Evolutionary conservation across 495 filamentous ascomycete genomes (phyloP).

Genomic region (Aspergillus cavernicola): DNA sequence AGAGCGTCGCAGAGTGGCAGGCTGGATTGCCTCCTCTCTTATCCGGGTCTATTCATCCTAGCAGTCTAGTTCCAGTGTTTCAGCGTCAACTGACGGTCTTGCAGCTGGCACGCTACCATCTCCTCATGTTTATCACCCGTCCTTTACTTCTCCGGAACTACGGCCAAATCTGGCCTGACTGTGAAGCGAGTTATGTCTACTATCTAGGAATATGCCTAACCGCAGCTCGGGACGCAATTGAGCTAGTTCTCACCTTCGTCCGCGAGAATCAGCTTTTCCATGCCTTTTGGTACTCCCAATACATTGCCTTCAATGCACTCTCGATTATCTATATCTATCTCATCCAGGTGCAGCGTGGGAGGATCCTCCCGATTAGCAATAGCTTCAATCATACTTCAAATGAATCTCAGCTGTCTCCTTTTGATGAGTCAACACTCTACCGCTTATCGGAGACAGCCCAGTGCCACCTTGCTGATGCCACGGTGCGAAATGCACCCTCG

Average conservation of each 20-base stretch:
- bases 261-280: slow-evolving; percentile 24
- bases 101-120: slow-evolving; percentile 24
- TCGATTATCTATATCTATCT: slow-evolving; percentile 29
- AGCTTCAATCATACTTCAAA: background rate
- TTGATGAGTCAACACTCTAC: slow-evolving; percentile 19
- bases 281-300: slow-evolving; percentile 30
- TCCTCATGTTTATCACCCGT: slow-evolving; percentile 26
- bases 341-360: slow-evolving; percentile 20
- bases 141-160: slow-evolving; percentile 25
- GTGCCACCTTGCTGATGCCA: slow-evolving; percentile 24
- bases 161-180: slow-evolving; percentile 15
- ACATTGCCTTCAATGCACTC: slow-evolving; percentile 30
- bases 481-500: slow-evolving; percentile 24
- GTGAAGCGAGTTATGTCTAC: slow-evolving; percentile 12
- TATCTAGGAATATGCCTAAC: slow-evolving; percentile 20
- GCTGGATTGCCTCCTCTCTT: slow-evolving; percentile 21
- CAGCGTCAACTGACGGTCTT: slow-evolving; percentile 25
- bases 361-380: slow-evolving; percentile 15
- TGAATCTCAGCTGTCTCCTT: background rate
- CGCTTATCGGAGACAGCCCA: slow-evolving; percentile 21
- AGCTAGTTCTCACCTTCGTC: slow-evolving; percentile 22
- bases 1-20: slow-evolving; percentile 21
- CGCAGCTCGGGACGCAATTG: slow-evolving; percentile 20
- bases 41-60: slow-evolving; percentile 22
- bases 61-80: slow-evolving; percentile 23